Evolutionary conservation across 2,329 filamentous ascomycete genomes (phyloP).

Genomic region (Lecanicillium sp.): DNA sequence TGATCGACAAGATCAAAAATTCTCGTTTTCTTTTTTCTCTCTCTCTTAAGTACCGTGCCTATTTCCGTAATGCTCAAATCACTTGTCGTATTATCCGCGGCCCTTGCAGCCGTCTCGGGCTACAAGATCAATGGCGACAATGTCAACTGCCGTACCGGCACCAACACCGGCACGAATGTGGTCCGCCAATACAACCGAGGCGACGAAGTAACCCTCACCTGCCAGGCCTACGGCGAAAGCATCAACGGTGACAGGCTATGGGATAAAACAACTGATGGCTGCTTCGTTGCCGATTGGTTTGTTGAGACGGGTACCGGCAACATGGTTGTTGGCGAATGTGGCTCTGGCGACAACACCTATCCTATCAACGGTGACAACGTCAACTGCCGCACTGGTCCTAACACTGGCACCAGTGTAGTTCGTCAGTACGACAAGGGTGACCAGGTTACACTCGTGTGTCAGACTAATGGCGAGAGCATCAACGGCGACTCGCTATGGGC

Average conservation of each 20-base stretch:
- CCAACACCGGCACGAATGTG: neutral
- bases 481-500: conserved; percentile 1
- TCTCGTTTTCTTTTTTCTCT: too few relatives aligned
- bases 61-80: too few relatives aligned
- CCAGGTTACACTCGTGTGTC: neutral
- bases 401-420: neutral
- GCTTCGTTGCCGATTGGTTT: neutral
- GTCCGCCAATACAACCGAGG: neutral
- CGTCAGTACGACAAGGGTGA: neutral
- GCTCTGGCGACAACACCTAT: neutral
- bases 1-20: too few relatives aligned
- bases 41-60: too few relatives aligned
- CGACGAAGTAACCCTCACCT: neutral
- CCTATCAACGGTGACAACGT: conserved; percentile 1
- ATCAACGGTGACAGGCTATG: conserved; percentile 1
- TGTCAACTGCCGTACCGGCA: conserved; percentile 3
- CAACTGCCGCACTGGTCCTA: conserved; percentile 3
- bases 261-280: conserved; percentile 3
- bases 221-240: conserved; percentile 1
- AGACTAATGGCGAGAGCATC: conserved; percentile 1
- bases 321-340: neutral
- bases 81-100: too few relatives aligned
- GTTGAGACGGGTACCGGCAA: neutral
- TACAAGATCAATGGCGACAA: conserved; percentile 1
- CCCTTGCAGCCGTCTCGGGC: neutral